Evolutionary conservation across 495 filamentous ascomycete genomes (phyloP), one percentile per base, ranked within the genome.

Genomic region (Collariella sp.): DNA sequence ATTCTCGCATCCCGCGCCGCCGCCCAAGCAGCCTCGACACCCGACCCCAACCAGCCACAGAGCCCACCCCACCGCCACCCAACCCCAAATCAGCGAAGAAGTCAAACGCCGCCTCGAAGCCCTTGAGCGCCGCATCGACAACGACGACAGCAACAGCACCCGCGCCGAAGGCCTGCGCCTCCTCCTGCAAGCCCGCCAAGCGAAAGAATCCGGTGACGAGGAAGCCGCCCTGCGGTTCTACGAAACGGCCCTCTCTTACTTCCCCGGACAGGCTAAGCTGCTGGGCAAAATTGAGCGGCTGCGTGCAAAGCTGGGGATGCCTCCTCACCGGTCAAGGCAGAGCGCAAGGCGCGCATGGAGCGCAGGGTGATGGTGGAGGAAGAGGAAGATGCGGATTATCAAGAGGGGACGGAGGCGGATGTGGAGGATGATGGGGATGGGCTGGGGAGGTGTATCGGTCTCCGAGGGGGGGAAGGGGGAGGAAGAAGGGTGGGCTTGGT

Each of bases 171-270:
- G 91, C 0, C 65, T 96, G 16, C 87, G 86, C 0, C 89, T 85
- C 58, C 67, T 96, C 49, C 75, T 96, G 15, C 91, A 95, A 80
- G 93, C 89, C 0, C 89, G 93, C 57, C 89, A 96, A 61, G 89
- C 95, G 58, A 87, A 87, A 55, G 86, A 84, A 23, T 76, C 84
- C 1, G 89, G 89, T 0, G 88, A 96, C 55, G 81, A 91, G 42
- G 70, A 71, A 4, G 87, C 81, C 22, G 89, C 91, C 0, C 66
- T 98, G 59, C 84, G 77, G 61, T 90, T 94, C 83, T 96, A 94
- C 57, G 83, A 89, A 64, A 72, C 88, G 34, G 93, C 93, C 2
- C 69, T 87, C 29, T 83, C 86, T 0, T 90, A 82, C 66, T 98
- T 98, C 62, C 93, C 91, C 0, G 81, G 84, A 2, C 93, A 96